Conservation (phyloP, 257 asterid species). For the Buddleja alternifolia region DNA sequence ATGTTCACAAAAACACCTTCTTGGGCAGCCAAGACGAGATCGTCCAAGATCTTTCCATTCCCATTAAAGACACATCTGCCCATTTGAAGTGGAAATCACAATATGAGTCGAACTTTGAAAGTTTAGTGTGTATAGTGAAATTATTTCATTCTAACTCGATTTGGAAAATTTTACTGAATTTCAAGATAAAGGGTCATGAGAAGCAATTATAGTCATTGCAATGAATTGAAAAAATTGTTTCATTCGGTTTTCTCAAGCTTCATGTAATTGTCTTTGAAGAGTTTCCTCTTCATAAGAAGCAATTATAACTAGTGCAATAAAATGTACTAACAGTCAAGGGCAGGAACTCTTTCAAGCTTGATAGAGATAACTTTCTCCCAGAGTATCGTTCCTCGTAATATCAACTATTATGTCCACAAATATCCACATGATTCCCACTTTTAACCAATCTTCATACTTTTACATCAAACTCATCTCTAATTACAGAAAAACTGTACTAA, state of each 20-base stretch:
- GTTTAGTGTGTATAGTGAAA: neutral
- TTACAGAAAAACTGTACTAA: no score
- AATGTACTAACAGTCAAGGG: neutral
- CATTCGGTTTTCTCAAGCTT: neutral
- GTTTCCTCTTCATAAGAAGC: neutral
- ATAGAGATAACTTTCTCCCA: neutral
- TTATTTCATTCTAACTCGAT: neutral
- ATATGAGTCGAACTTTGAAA: constrained; percentile 12
- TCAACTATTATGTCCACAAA: no score
- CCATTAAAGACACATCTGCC: constrained; percentile 95
- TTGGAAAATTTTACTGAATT: neutral
- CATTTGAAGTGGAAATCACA: neutral
- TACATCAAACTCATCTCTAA: no score
- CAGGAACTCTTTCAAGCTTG: neutral
- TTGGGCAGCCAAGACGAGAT: constrained; percentile 88
- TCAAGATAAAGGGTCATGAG: neutral
- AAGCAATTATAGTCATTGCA: neutral
- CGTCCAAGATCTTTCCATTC: constrained; percentile 87
- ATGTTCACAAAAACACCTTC: constrained; percentile 88
- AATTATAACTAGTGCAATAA: neutral
- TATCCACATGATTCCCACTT: neutral
- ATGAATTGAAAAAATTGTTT: neutral
- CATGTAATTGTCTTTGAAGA: neutral
- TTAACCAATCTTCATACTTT: neutral
- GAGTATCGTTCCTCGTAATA: neutral